phyloP scores from a whole-genome alignment of 257 asterid genomes.

The Coffea canephora region DNA sequence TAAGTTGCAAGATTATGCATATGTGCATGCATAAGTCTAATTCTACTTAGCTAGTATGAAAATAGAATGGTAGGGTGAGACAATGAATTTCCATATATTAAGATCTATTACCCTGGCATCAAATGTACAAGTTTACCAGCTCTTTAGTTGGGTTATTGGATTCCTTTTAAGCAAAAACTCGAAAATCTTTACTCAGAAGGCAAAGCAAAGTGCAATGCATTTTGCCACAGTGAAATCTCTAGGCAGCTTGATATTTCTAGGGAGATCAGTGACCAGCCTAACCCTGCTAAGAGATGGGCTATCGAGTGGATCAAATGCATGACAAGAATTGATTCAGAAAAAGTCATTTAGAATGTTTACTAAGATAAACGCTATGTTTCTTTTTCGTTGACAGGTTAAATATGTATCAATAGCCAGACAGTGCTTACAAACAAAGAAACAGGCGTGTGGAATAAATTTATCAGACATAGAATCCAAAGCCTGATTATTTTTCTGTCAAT shows the following conservation, averaged over 20 bases:
- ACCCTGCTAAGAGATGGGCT: not conserved
- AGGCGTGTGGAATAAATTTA: not conserved
- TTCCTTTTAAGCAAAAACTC: not conserved
- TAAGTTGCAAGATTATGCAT: not conserved
- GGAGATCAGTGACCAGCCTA: too few relatives aligned
- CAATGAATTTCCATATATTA: not conserved
- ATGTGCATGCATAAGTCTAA: not conserved
- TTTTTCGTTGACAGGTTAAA: not conserved
- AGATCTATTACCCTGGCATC: too few relatives aligned
- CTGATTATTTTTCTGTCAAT: conserved; percentile 19
- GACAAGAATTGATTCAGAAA: not conserved
- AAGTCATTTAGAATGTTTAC: not conserved
- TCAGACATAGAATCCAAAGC: not conserved
- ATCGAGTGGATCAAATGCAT: not conserved
- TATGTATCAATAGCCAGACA: not conserved
- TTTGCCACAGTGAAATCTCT: too few relatives aligned
- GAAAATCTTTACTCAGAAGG: not conserved
- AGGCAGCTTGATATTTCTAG: too few relatives aligned
- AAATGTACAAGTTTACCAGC: not conserved
- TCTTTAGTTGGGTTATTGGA: not conserved
- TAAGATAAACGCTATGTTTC: not conserved
- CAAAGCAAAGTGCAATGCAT: not conserved
- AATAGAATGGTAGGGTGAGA: not conserved
- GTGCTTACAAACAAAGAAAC: not conserved
- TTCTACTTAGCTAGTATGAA: too few relatives aligned